Evolutionary conservation across 208 protist genomes (phyloP).

Genomic region (Endotrypanum monterogeii): DNA sequence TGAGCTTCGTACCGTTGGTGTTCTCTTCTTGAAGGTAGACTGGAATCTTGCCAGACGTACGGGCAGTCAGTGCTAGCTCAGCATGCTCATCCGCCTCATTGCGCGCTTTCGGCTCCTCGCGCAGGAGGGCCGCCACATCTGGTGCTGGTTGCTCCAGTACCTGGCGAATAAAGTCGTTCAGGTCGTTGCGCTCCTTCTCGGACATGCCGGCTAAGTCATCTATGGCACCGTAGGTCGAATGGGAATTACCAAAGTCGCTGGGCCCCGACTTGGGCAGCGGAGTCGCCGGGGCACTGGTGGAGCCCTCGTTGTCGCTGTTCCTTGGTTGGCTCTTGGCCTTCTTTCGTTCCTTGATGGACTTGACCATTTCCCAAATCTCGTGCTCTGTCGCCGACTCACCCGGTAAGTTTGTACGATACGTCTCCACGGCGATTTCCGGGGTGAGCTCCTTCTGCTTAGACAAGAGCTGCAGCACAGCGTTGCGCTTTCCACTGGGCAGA

Average conservation of each 20-base stretch:
- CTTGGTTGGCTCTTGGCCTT: slow-evolving; percentile 27
- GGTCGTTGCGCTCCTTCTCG: slow-evolving; percentile 57
- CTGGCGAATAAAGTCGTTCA: slow-evolving; percentile 80
- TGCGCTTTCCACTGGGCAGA: slow-evolving; percentile 59
- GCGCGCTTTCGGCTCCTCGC: slow-evolving; percentile 33
- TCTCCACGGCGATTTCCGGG: slow-evolving; percentile 50
- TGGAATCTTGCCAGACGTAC: slow-evolving; percentile 64
- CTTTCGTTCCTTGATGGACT: slow-evolving; percentile 33
- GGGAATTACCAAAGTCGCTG: neutral
- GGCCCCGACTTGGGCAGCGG: neutral
- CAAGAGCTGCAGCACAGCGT: slow-evolving; percentile 75
- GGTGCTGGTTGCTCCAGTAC: slow-evolving; percentile 60
- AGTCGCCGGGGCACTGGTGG: slow-evolving; percentile 5
- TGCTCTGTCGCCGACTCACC: slow-evolving; percentile 40
- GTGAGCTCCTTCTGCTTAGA: slow-evolving; percentile 64
- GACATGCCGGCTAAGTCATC: slow-evolving; percentile 64
- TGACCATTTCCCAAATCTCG: slow-evolving; percentile 62
- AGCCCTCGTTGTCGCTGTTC: slow-evolving; percentile 2
- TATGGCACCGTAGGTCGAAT: slow-evolving; percentile 30
- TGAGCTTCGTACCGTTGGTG: slow-evolving; percentile 56
- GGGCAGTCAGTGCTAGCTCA: slow-evolving; percentile 33
- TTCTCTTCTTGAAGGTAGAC: slow-evolving; percentile 79
- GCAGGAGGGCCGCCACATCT: slow-evolving; percentile 42
- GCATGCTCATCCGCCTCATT: slow-evolving; percentile 39
- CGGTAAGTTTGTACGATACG: slow-evolving; percentile 72